phyloP scores from a whole-genome alignment of 2,329 filamentous ascomycete genomes.

The Nothomitra cinnamomea region DNA sequence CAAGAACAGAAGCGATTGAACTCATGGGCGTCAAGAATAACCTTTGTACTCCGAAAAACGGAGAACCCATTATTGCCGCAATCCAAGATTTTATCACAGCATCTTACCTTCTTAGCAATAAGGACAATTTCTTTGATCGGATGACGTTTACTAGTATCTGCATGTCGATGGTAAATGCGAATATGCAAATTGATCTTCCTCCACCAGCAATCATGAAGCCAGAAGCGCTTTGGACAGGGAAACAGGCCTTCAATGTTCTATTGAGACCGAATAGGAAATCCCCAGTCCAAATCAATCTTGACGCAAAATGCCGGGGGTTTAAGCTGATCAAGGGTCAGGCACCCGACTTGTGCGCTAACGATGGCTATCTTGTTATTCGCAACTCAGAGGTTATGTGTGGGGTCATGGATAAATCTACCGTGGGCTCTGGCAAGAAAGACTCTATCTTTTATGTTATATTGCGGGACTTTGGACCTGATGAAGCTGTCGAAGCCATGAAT shows the following conservation, averaged over 20 bases:
- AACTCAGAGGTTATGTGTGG: conserved; percentile 98
- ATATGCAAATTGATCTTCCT: conserved; percentile 64
- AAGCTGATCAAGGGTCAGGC: conserved; percentile 37
- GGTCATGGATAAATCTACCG: conserved; percentile 91
- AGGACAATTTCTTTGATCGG: conserved; percentile 83
- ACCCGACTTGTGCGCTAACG: conserved; percentile 66
- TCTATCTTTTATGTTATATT: conserved; percentile 95
- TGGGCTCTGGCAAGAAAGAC: conserved; percentile 95
- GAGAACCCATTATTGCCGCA: conserved; percentile 94
- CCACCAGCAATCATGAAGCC: conserved; percentile 78
- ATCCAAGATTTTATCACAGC: conserved; percentile 99
- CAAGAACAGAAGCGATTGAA: conserved; percentile 82
- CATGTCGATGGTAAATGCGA: conserved; percentile 79
- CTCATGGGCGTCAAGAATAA: conserved; percentile 98
- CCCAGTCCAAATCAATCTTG: conserved; percentile 73
- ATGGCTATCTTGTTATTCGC: conserved; percentile 80
- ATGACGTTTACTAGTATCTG: conserved; percentile 79
- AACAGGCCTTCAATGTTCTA: conserved; percentile 85
- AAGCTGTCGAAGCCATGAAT: conserved; percentile 85
- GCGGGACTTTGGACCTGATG: conserved; percentile 81
- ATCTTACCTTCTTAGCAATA: conserved; percentile 76
- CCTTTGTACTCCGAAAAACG: conserved; percentile 87
- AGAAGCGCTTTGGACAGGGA: conserved; percentile 82
- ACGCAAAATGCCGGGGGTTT: conserved; percentile 80
- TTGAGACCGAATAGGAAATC: conserved; percentile 79